Evolutionary conservation across 2,329 filamentous ascomycete species (phyloP), one percentile per base, ranked within the genome.

Genomic region (Epichloe sylvatica): DNA sequence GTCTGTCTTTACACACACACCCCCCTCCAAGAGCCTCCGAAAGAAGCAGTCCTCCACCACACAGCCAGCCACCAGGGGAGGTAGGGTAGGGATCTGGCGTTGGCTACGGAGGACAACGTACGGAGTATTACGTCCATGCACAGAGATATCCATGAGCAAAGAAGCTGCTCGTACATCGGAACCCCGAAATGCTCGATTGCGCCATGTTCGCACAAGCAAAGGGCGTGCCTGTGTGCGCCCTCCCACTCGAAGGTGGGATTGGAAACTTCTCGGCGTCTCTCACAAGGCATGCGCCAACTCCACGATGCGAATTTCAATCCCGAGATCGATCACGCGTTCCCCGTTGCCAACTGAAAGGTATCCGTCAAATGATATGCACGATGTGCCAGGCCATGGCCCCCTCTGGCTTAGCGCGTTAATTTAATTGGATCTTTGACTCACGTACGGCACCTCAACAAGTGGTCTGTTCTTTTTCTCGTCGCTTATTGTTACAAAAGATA

Each of bases 301-400:
- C 13, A 23, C 7, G 40, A 43, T 23, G 40, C 12, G 23, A 5
- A 25, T 43, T 13, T 12, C 15, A 17, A 30, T 30, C 21, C 17
- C 41, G 12, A 43, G 41, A 43, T 30, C 21, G 38, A 37, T 37
- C n/a, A 40, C 15, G 38, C 19, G 7, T 11, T 5, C n/a, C 11
- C 17, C 17, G 5, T 40, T 11, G 12, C 11, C 12, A 40, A 40
- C 45, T 48, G 17, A 30, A 25, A 41, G 30, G 21, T 42, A 12
- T 7, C 25, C 44, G 37, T 38, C 30, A 23, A 35, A 35, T 49
- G 23, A 51, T 25, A 25, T 54, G 55, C 55, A 53, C 47, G 36
- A 51, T 47, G 36, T 57, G 55, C 51, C 43, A 30, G 39, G 37
- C 44, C 30, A 52, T 56, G 41, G 43, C 55, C 52, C 45, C 47